Evolutionary conservation across 495 filamentous ascomycete species (phyloP), one percentile per base, ranked within the genome.

Genomic region (Penicillium ucsense): DNA sequence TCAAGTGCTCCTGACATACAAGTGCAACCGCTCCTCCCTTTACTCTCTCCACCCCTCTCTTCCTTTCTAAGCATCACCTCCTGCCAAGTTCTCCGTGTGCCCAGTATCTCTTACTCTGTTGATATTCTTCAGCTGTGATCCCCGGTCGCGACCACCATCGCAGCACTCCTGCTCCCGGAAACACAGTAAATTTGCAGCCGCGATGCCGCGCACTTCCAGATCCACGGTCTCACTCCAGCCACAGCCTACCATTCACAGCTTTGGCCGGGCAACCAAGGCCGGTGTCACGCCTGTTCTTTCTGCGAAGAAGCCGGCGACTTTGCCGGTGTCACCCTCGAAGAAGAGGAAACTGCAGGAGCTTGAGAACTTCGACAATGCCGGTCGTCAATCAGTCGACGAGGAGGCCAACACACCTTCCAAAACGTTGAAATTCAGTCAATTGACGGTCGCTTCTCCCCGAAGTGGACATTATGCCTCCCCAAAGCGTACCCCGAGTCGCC

Each of bases 331-430:
- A 10, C 71, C 71, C 46, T 74, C 70, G 48, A 74, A 74, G 55
- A 74, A 74, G 47, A 57, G 71, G 41, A 74, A 72, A 52, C 47
- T 74, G 36, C 60, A 67, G 44, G 68, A 73, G 50, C 49, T 72
- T 37, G 62, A 67, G 48, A 70, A 69, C 32, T 54, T 66, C 32
- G 57, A 62, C 39, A 48, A 50, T 39, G 41, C 38, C 11, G 52
- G 33, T 44, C 47, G 28, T 12, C 52, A 39, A 36, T 40, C 55
- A 34, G 44, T 42, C 31, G 49, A 46, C 12, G 51, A 59, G 40
- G 53, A 63, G 54, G 51, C 51, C 38, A 45, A 53, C 3, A 70
- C 66, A 5, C 68, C 68, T 12, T 72, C 70, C 32, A 72, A 72
- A 47, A 65, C 70, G 9, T 49, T 74, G 8, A 64, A 64, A 35